Conservation (phyloP, 495 filamentous ascomycete genomes). For the Aspergillus cristatus region DNA sequence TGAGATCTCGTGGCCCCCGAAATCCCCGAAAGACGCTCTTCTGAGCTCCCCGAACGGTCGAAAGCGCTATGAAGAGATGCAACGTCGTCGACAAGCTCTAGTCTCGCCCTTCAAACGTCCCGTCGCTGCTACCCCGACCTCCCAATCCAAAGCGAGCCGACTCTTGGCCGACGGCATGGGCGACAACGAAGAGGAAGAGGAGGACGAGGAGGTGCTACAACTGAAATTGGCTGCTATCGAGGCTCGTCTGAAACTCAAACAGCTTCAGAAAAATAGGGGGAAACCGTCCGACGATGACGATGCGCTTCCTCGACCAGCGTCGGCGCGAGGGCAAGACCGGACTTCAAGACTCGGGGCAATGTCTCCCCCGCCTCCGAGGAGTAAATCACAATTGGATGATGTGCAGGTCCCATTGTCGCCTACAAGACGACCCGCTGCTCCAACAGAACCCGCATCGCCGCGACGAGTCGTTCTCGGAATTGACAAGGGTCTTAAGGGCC, state of each 20-base stretch:
- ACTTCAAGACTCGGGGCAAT: conserved; percentile 5
- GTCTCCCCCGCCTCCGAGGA: conserved; percentile 14
- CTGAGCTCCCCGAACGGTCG: conserved; percentile 75
- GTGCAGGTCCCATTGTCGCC: conserved; percentile 83
- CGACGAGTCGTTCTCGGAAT: conserved; percentile 76
- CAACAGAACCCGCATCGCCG: conserved; percentile 58
- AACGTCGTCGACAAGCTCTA: conserved; percentile 52
- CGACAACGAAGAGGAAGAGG: conserved; percentile 42
- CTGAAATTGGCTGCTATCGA: conserved; percentile 79
- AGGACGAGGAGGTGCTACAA: conserved; percentile 85
- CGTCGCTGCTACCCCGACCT: conserved; percentile 31
- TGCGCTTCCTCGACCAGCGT: conserved; percentile 11
- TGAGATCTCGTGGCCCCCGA: conserved; percentile 70
- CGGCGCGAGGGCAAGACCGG: conserved; percentile 13
- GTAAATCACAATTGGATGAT: conserved; percentile 16
- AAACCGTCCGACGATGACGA: conserved; percentile 24
- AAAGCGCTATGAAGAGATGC: conserved; percentile 54
- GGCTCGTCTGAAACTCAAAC: conserved; percentile 80
- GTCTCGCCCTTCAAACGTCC: conserved; percentile 53
- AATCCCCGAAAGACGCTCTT: conserved; percentile 76
- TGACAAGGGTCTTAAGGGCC: conserved; percentile 74
- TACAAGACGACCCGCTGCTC: conserved; percentile 38
- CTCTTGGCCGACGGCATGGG: conserved; percentile 30
- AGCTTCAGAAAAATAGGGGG: conserved; percentile 53
- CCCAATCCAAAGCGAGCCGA: conserved; percentile 23